Percentiles rank a stretch among this genome's conserved stretches.
Conservation (phyloP, 768 basidiomycete species). For the Suillus fuscotomentosus region DNA sequence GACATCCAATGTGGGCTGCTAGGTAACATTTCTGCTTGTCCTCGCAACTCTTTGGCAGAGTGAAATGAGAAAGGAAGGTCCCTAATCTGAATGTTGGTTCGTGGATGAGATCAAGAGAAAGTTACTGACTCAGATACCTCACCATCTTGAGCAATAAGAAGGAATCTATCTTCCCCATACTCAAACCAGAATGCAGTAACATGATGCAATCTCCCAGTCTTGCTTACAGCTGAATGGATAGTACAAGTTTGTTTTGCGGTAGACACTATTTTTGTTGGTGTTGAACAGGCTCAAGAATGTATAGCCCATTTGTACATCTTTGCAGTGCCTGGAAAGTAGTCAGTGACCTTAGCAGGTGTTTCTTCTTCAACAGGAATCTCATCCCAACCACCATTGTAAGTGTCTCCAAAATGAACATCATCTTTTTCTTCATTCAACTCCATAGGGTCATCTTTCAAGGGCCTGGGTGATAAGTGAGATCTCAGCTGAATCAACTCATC, state of each 20-base stretch:
- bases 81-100: too few species aligned
- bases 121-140: too few species aligned
- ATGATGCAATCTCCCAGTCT: not conserved
- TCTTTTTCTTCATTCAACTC: not conserved
- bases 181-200: not conserved
- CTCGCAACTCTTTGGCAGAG: too few species aligned
- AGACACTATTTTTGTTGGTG: not conserved
- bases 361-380: not conserved
- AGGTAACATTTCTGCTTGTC: too few species aligned
- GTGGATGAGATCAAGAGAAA: not conserved
- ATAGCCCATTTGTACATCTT: not conserved
- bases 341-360: not conserved
- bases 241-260: not conserved
- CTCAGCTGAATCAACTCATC: not conserved
- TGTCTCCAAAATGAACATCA: not conserved
- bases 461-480: not conserved
- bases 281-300: not conserved
- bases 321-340: not conserved
- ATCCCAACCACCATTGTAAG: not conserved
- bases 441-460: not conserved
- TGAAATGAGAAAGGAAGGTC: too few species aligned
- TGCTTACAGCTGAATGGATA: too few species aligned
- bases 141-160: too few species aligned
- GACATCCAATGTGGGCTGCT: too few species aligned
- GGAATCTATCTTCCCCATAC: too few species aligned